Evolutionary conservation across 2,329 filamentous ascomycete genomes (phyloP).

Genomic region (Calonectria multiphialidica): DNA sequence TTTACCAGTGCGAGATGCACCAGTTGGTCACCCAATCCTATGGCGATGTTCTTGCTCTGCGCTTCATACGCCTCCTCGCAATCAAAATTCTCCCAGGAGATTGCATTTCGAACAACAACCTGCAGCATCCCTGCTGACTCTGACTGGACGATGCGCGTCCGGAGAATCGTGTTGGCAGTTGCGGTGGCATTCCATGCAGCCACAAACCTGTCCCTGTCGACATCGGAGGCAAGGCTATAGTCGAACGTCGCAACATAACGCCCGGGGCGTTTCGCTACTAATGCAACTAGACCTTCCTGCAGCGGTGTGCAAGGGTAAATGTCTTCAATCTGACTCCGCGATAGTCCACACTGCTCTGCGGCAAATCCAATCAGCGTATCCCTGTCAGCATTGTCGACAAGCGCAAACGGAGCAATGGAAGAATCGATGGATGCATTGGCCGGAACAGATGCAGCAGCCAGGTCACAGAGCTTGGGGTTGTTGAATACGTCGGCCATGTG

Average conservation of each 20-base stretch:
- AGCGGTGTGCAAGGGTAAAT: constrained; percentile 62
- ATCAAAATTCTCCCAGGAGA: background rate
- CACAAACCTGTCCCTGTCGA: background rate
- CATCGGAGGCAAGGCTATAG: background rate
- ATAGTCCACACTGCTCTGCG: background rate
- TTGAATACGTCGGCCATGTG: constrained; percentile 16
- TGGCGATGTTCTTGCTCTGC: background rate
- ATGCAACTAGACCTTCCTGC: constrained; percentile 62
- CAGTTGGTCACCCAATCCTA: constrained; percentile 19
- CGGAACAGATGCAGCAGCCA: constrained; percentile 1
- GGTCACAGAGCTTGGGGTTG: constrained; percentile 1
- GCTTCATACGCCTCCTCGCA: background rate
- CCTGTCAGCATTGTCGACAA: background rate
- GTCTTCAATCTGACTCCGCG: constrained; percentile 52
- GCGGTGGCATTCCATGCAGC: constrained; percentile 15
- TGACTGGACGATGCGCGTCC: constrained; percentile 21
- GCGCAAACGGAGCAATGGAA: background rate
- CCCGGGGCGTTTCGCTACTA: constrained; percentile 45
- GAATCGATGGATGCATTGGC: background rate
- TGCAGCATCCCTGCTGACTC: background rate
- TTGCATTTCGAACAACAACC: constrained; percentile 4
- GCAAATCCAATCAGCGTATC: background rate
- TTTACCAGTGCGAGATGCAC: constrained; percentile 15
- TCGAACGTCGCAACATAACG: constrained; percentile 21
- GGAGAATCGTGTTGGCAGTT: background rate